phyloP scores from a whole-genome alignment of 1,284 basidiomycete genomes.

The Trichosporon coremiiforme region DNA sequence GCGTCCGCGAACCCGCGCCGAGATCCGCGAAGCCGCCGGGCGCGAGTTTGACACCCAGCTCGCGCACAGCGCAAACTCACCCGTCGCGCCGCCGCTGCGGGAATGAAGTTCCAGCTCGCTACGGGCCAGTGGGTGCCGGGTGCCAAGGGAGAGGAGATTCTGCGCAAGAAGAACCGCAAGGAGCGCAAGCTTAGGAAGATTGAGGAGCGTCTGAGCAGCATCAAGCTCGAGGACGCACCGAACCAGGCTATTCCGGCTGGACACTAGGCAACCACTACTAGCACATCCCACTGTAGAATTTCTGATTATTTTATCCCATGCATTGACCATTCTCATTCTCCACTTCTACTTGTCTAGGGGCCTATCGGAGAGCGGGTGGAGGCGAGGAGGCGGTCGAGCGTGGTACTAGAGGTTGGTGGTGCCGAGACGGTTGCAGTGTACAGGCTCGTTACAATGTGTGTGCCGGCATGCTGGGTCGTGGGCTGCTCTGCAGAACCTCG shows the following conservation, averaged over 20 bases:
- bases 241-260: slow-evolving; percentile 42
- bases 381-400: no score
- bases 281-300: no score
- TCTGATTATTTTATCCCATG: no score
- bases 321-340: no score
- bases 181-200: slow-evolving; percentile 28
- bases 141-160: slow-evolving; percentile 25
- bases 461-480: no score
- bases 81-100: slow-evolving; percentile 28
- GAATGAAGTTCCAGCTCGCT: slow-evolving; percentile 29
- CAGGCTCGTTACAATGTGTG: no score
- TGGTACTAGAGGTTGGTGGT: no score
- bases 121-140: slow-evolving; percentile 35
- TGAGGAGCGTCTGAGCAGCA: slow-evolving; percentile 23
- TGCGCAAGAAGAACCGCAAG: slow-evolving; percentile 25
- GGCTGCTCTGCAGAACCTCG: no score
- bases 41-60: slow-evolving; percentile 41
- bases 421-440: no score
- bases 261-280: background rate
- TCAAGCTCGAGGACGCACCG: slow-evolving; percentile 32
- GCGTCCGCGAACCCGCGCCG: slow-evolving; percentile 43
- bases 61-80: slow-evolving; percentile 33
- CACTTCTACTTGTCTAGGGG: no score
- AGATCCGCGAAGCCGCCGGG: slow-evolving; percentile 49
- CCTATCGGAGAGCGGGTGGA: no score